Percentiles rank a stretch among this genome's conserved stretches.
These are phyloP conservation scores for Chalaropsis thielavioides DNA, from an alignment of 2,329 filamentous ascomycete genomes.

Conservation along the genomic window DNA sequence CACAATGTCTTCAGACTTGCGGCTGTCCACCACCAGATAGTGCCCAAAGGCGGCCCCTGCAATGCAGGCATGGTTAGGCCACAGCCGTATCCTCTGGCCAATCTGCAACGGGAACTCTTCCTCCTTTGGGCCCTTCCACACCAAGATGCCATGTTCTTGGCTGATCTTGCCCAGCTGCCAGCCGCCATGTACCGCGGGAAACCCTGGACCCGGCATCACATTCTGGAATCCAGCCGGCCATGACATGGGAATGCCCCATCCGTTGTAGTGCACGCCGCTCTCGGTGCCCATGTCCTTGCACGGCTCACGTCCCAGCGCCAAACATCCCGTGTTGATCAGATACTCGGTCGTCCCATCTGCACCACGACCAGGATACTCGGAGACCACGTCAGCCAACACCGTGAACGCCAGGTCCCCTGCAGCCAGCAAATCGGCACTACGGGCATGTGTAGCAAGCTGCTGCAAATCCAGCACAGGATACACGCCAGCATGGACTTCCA, in stretches of 20 bases:
- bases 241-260: constrained; percentile 54
- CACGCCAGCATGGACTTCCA: constrained; percentile 64
- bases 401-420: constrained; percentile 48
- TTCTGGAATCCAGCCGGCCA: constrained; percentile 32
- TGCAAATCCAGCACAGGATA: constrained; percentile 67
- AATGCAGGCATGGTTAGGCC: constrained; percentile 73
- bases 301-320: constrained; percentile 59
- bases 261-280: constrained; percentile 39
- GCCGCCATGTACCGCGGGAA: constrained; percentile 30
- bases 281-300: constrained; percentile 37
- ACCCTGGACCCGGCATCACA: constrained; percentile 29
- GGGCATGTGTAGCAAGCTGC: constrained; percentile 57
- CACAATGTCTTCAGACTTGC: constrained; percentile 39
- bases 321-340: constrained; percentile 51
- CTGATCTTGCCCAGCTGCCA: constrained; percentile 60
- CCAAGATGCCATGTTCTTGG: constrained; percentile 65
- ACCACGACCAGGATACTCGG: constrained; percentile 48
- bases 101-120: constrained; percentile 37
- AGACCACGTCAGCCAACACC: constrained; percentile 57
- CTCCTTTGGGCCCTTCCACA: constrained; percentile 37
- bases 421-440: constrained; percentile 29
- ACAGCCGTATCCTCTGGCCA: constrained; percentile 55
- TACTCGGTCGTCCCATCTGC: constrained; percentile 40
- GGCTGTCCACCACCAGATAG: constrained; percentile 58
- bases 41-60: constrained; percentile 55